A percentile compares a stretch with the other conserved stretches of the same genome.
Conservation (phyloP, 108 stramenopile genomes). For the Pseudonitzschia multiseries region DNA sequence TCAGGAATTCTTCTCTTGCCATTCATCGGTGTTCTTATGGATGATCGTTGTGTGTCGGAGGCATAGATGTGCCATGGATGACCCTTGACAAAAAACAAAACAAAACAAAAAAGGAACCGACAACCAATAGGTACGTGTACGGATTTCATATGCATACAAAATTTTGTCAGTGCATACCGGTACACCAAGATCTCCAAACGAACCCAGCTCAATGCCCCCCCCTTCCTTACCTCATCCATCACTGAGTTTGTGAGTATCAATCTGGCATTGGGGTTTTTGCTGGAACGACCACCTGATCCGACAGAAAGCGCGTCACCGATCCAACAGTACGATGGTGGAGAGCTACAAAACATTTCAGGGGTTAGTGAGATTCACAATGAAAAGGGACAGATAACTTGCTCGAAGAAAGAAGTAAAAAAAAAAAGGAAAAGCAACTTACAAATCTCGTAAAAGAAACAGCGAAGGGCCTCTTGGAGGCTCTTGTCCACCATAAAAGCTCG, state of each 20-base stretch:
- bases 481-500: conserved; percentile 59
- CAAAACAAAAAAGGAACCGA: neutral
- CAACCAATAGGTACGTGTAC: too few species aligned
- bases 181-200: too few species aligned
- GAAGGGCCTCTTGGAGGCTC: conserved; percentile 75
- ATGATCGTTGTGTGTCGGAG: conserved; percentile 26
- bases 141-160: too few species aligned
- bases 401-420: neutral
- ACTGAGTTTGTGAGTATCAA: conserved; percentile 56
- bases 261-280: neutral
- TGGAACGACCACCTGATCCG: neutral
- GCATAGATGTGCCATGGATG: conserved; percentile 65
- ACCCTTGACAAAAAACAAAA: conserved; percentile 14
- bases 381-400: neutral
- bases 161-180: too few species aligned
- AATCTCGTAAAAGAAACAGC: conserved; percentile 71
- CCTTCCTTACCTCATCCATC: conserved; percentile 43
- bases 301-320: conserved; percentile 40
- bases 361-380: neutral
- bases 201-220: too few species aligned
- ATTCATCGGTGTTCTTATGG: neutral
- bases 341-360: neutral
- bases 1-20: conserved; percentile 7
- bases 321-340: conserved; percentile 72
- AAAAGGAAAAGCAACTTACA: conserved; percentile 21